A percentile compares a stretch with the other conserved stretches of the same genome.
Conservation (phyloP, 352 stramenopile species). For the Phytophthora niederhauseri region DNA sequence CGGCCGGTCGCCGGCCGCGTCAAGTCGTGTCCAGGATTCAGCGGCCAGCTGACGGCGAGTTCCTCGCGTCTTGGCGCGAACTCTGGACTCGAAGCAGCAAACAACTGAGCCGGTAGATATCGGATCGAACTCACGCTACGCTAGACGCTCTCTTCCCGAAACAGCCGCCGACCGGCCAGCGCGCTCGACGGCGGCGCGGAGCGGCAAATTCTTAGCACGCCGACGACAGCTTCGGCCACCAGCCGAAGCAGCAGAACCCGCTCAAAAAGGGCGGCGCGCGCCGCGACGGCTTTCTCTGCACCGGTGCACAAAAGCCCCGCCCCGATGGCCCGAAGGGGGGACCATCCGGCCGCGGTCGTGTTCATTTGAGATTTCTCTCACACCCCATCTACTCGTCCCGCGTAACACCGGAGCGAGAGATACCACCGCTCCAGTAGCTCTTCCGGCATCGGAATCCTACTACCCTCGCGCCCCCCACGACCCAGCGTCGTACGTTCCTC, state of each 20-base stretch:
- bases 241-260: constrained; percentile 26
- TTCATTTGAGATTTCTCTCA: constrained; percentile 50
- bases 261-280: constrained; percentile 17
- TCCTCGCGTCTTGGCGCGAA: constrained; percentile 10
- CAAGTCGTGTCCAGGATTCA: constrained; percentile 35
- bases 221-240: neutral
- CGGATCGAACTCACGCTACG: neutral
- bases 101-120: neutral
- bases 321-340: constrained; percentile 19
- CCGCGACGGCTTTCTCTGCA: constrained; percentile 34
- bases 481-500: constrained; percentile 40
- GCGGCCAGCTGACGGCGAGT: constrained; percentile 9
- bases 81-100: constrained; percentile 10
- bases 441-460: constrained; percentile 49
- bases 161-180: constrained; percentile 15
- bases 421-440: constrained; percentile 47
- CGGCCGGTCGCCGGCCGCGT: constrained; percentile 17
- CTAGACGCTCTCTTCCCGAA: constrained; percentile 22
- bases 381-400: constrained; percentile 48
- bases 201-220: constrained; percentile 4
- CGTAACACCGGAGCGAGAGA: constrained; percentile 45
- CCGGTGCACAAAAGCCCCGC: constrained; percentile 36
- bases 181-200: neutral
- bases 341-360: constrained; percentile 22
- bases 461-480: constrained; percentile 34